A percentile compares a stretch with the other conserved stretches of the same genome.
phyloP scores from a whole-genome alignment of 1,284 basidiomycete genomes.

The Tremellales sp. region DNA sequence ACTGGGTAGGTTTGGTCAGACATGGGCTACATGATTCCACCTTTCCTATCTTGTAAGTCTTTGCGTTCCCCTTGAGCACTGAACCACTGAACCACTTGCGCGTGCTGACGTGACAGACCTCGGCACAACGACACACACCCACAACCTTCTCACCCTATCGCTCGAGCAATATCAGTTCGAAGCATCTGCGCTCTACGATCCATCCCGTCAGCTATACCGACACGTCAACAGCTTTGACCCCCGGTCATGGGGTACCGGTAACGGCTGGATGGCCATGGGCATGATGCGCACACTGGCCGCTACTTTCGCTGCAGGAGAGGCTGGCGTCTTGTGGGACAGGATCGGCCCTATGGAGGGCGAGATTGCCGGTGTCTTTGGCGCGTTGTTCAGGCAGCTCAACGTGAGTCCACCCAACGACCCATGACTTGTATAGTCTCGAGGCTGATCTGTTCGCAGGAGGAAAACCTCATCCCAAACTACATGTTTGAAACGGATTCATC shows the following conservation, averaged over 20 bases:
- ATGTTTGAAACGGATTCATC: conserved; percentile 17
- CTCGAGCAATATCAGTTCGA: conserved; percentile 56
- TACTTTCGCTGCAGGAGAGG: conserved; percentile 10
- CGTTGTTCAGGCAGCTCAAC: conserved; percentile 49
- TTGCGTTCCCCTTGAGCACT: neutral
- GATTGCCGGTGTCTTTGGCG: conserved; percentile 43
- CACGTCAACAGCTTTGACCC: conserved; percentile 54
- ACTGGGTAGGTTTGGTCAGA: conserved; percentile 59
- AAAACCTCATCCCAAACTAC: conserved; percentile 30
- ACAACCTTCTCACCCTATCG: conserved; percentile 50
- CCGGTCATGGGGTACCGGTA: conserved; percentile 57
- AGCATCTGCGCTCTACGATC: conserved; percentile 48
- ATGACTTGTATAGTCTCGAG: neutral
- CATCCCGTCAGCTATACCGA: conserved; percentile 48
- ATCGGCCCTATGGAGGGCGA: conserved; percentile 55
- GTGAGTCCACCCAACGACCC: conserved; percentile 21
- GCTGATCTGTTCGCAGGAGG: conserved; percentile 4
- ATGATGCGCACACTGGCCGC: conserved; percentile 22
- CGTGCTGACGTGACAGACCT: conserved; percentile 31
- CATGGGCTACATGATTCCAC: conserved; percentile 60
- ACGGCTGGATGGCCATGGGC: conserved; percentile 34
- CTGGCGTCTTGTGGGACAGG: conserved; percentile 17
- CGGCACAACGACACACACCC: conserved; percentile 52
- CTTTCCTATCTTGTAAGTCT: conserved; percentile 54
- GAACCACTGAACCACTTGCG: neutral